These are phyloP conservation scores for Tuber brumale DNA, from an alignment of 495 filamentous ascomycete species.

Conservation along the genomic window DNA sequence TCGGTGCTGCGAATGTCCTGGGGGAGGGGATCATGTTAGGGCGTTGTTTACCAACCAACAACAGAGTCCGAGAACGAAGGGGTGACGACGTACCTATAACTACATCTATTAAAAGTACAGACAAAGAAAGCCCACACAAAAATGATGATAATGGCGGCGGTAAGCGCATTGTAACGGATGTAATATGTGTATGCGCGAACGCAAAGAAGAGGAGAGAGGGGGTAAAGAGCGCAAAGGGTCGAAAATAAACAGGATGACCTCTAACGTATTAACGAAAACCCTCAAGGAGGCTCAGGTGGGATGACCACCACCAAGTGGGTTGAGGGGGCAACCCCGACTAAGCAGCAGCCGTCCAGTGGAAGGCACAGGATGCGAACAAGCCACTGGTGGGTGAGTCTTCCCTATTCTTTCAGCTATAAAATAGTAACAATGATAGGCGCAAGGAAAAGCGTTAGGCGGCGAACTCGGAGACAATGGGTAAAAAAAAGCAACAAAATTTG, in stretches of 20 bases:
- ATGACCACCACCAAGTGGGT: background rate
- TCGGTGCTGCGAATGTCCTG: constrained; percentile 66
- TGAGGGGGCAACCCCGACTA: background rate
- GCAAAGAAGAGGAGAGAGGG: constrained; percentile 9
- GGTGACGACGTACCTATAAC: constrained; percentile 18
- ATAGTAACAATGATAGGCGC: background rate
- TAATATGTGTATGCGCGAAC: constrained; percentile 2
- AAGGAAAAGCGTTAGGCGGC: background rate
- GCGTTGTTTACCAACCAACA: constrained; percentile 5
- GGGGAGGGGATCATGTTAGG: constrained; percentile 12
- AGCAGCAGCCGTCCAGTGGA: background rate
- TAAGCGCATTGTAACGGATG: constrained; percentile 25
- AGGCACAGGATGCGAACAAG: background rate
- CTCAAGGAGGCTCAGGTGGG: background rate
- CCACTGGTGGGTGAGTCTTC: background rate
- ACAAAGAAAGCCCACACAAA: constrained; percentile 28
- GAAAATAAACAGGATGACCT: background rate
- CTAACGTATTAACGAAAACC: background rate
- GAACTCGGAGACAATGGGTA: background rate
- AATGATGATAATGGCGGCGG: constrained; percentile 32
- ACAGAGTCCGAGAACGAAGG: background rate
- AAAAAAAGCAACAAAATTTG: background rate
- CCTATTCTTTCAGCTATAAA: background rate
- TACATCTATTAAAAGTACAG: constrained; percentile 23
- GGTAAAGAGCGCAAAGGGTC: constrained; percentile 10